Conservation (phyloP, 257 asterid species). For the Striga asiatica region DNA sequence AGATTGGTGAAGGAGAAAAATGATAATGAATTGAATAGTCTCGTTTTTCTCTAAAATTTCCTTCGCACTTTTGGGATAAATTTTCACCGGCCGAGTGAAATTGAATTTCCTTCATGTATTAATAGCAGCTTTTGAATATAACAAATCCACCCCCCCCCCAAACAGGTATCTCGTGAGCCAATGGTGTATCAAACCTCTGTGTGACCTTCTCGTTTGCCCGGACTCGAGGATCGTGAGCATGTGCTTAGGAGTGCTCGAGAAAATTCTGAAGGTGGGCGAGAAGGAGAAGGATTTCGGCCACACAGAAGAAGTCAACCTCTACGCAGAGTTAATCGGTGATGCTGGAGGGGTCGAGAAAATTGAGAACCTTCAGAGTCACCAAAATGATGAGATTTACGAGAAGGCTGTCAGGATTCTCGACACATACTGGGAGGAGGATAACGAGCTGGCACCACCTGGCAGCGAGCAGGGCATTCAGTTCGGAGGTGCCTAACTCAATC, state of each 20-base stretch:
- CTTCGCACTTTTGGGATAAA: background rate
- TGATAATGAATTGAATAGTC: too few relatives aligned
- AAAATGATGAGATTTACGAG: slow-evolving; percentile 64
- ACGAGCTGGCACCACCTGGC: slow-evolving; percentile 44
- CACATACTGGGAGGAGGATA: slow-evolving; percentile 62
- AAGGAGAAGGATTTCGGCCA: slow-evolving; percentile 54
- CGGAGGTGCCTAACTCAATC: slow-evolving; percentile 40
- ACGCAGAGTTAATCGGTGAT: slow-evolving; percentile 61
- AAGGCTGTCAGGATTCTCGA: slow-evolving; percentile 71
- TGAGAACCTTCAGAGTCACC: slow-evolving; percentile 70
- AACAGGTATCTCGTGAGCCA: slow-evolving; percentile 58
- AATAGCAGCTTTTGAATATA: background rate
- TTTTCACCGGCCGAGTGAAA: background rate
- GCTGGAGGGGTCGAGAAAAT: slow-evolving; percentile 74
- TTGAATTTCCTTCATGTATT: background rate
- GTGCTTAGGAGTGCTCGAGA: slow-evolving; percentile 68
- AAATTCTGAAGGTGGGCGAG: slow-evolving; percentile 67
- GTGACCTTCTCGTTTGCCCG: slow-evolving; percentile 69
- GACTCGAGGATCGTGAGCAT: slow-evolving; percentile 74
- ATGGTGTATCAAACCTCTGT: slow-evolving; percentile 54
- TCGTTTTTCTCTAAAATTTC: too few relatives aligned
- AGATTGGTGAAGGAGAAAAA: too few relatives aligned
- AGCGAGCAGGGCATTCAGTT: slow-evolving; percentile 43
- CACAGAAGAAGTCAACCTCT: slow-evolving; percentile 40
- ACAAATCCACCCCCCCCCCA: too few relatives aligned